Evolutionary conservation across 768 basidiomycete species (phyloP).

Genomic region (Leucocoprinus leucothites): DNA sequence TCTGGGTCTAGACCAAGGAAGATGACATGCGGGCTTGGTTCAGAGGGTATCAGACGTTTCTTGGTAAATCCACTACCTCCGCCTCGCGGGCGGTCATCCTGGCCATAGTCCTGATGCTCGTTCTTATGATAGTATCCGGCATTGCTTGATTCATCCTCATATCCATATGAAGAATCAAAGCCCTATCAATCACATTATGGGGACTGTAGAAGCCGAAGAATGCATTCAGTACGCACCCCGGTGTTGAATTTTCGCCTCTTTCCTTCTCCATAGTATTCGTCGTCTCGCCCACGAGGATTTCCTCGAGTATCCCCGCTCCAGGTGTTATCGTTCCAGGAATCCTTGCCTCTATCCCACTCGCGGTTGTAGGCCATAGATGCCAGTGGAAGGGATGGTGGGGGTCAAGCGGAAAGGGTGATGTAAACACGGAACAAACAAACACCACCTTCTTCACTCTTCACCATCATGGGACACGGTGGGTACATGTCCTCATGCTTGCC

Average conservation of each 20-base stretch:
- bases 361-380: conserved; percentile 68
- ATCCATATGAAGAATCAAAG: conserved; percentile 14
- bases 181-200: conserved; percentile 36
- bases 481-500: conserved; percentile 6
- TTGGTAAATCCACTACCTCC: conserved; percentile 46
- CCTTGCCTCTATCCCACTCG: conserved; percentile 86
- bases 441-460: conserved; percentile 24
- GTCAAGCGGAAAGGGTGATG: conserved; percentile 28
- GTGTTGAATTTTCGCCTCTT: conserved; percentile 81
- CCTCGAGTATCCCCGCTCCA: conserved; percentile 31
- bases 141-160: conserved; percentile 18
- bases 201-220: conserved; percentile 20
- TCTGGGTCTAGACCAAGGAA: conserved; percentile 92
- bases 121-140: conserved; percentile 26
- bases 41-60: conserved; percentile 80
- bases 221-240: conserved; percentile 47
- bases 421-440: conserved; percentile 39
- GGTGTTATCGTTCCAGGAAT: conserved; percentile 52
- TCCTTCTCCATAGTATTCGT: conserved; percentile 64
- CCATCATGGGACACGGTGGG: conserved; percentile 56
- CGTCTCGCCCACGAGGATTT: conserved; percentile 57
- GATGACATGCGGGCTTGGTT: conserved; percentile 90
- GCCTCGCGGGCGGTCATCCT: conserved; percentile 50
- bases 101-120: conserved; percentile 43
- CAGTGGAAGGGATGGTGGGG: conserved; percentile 20